These are phyloP conservation scores for Pyrenochaeta sp. DNA, from an alignment of 2,329 filamentous ascomycete genomes.

Conservation along the genomic window DNA sequence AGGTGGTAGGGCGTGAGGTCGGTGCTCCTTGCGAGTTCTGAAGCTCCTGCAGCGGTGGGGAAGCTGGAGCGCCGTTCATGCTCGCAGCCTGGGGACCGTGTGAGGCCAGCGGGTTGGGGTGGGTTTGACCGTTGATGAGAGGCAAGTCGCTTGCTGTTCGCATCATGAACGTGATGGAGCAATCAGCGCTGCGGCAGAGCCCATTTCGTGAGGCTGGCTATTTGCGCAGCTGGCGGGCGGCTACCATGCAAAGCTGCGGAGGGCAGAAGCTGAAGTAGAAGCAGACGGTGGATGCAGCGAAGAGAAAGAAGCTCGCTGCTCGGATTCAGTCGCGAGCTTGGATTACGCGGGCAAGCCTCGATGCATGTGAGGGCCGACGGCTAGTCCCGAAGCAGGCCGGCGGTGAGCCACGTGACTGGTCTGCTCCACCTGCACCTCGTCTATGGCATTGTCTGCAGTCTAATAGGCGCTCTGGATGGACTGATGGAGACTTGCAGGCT, in stretches of 20 bases:
- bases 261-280: no score
- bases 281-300: no score
- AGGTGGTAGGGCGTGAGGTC: constrained; percentile 36
- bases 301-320: not conserved
- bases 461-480: no score
- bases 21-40: constrained; percentile 19
- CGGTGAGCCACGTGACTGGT: constrained; percentile 21
- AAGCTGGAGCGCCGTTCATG: constrained; percentile 26
- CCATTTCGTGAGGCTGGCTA: constrained; percentile 38
- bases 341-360: constrained; percentile 6
- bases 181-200: constrained; percentile 30
- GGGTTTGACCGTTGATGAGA: constrained; percentile 26
- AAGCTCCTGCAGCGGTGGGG: constrained; percentile 14
- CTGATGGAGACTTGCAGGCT: no score
- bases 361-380: constrained; percentile 3
- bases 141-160: constrained; percentile 37
- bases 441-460: no score
- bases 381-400: constrained; percentile 20
- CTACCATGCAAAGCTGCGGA: not conserved
- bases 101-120: constrained; percentile 37
- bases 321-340: not conserved
- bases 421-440: not conserved
- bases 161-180: constrained; percentile 37
- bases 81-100: constrained; percentile 27
- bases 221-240: constrained; percentile 12